Base-by-base conservation (phyloP, 352 stramenopile species). In the Phytophthora sp. region DNA sequence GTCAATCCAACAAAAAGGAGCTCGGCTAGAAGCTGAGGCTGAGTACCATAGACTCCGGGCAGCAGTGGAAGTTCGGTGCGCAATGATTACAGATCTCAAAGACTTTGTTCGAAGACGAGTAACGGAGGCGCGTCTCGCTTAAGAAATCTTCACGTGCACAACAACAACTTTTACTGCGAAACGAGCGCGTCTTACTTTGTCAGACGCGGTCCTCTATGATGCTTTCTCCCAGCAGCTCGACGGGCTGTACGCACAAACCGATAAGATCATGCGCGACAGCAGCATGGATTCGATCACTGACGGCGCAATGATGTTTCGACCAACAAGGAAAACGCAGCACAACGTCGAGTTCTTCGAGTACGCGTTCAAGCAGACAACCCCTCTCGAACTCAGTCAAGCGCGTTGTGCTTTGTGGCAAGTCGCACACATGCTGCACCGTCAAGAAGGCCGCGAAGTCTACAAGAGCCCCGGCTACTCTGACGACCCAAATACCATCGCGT, bases 261-360 rank as follows among this genome's bases (percentile, higher is more conserved):
- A 59, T 9, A 38, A 30, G 15, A 41, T 66, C 28, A 59, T 66
- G 46, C 46, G 39, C 20, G 39, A 59, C 23, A 54, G 57, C 30
- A 26, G 38, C 21, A 35, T 69, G 11, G 12, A 10, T 4, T 42
- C 43, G 9, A 58, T 49, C 12, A 7, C 5, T 4, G 11, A 13
- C 24, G 37, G 28, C 9, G 9, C 4, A 2, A 42, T 58, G 17
- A 58, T 32, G 20, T 58, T 49, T 20, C 5, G 37, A 50, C 50
- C 50, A 1, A 49, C 37, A 11, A 26, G 37, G 1, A 58, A 58
- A 24, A 46, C 34, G 27, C 34, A 38, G 30, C 34, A 37, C 34
- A 39, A 31, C 4, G 11, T 18, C 8, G 37, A 48, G 10, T 58
- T 38, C 13, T 58, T 50, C 37, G 35, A 58, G 17, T 50, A 58